Base-by-base conservation (phyloP, 306 rosid species). In the Rosa persica region DNA sequence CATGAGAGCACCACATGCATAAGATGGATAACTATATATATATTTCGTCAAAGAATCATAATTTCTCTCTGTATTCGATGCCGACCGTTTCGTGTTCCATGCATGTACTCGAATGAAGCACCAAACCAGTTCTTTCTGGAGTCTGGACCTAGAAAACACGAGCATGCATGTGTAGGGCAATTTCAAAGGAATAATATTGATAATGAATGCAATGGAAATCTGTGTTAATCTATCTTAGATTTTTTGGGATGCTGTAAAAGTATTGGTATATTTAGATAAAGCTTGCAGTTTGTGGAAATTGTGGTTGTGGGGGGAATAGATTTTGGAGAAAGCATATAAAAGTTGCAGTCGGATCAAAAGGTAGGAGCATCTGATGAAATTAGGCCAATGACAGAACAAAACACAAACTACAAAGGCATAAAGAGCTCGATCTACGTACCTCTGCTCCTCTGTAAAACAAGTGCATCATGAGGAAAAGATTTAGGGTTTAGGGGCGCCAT, bases 341-440 rank as follows among this genome's bases (percentile, higher is more conserved):
- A 44, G 67, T 17, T 73, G 48, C 67, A 51, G 61, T 39, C 7
- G 70, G 38, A 70, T 70, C 17, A 58, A 78, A 68, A 71, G 67
- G 54, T 22, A 39, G 49, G 73, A 67, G 79, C 86, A 88, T 72
- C 83, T 78, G 81, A 73, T 42, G 80, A 34, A 55, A 54, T 22
- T 20, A 54, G 12, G 25, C 25, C 62, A 55, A 55, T 84, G 57
- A 16, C 60, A 25, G 51, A 77, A 77, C 76, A 80, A 78, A 81
- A 78, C 70, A 52, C 76, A 46, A 30, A 67, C 66, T 46, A 68
- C 74, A 65, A 78, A 58, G 25, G 58, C 67, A 54, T 20, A 12
- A 38, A 62, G 77, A 9, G 74, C n/a, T 46, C 40, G 23, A 54
- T 54, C 4, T 15, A 23, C 12, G 22, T 4, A 23, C 7, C 46